phyloP scores from a whole-genome alignment of 441 rosid species.

The Adansonia rubrostipa region DNA sequence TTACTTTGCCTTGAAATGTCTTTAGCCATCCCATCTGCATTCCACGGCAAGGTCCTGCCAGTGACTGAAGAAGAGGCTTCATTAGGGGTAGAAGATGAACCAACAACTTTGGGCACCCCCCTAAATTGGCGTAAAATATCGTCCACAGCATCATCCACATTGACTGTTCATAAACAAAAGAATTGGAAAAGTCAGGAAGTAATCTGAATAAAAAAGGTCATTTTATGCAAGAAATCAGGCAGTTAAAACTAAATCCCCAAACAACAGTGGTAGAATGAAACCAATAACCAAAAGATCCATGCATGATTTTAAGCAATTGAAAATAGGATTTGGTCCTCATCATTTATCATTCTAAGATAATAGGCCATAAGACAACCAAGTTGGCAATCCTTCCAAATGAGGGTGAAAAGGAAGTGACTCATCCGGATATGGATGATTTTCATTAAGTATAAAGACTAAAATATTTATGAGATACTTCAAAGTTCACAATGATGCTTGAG shows the following conservation, averaged over 20 bases:
- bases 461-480: neutral
- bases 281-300: neutral
- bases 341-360: constrained; percentile 7
- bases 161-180: constrained; percentile 54
- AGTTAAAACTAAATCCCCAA: constrained; percentile 10
- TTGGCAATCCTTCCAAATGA: neutral
- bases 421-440: neutral
- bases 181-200: constrained; percentile 11
- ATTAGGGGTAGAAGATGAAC: constrained; percentile 50
- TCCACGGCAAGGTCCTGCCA: constrained; percentile 62
- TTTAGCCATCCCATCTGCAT: constrained; percentile 58
- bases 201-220: neutral
- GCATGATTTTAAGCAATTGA: constrained; percentile 5
- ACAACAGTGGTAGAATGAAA: neutral
- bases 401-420: neutral
- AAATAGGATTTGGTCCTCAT: neutral
- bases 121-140: constrained; percentile 90
- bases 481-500: constrained; percentile 4
- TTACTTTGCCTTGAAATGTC: constrained; percentile 28
- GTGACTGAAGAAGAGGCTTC: constrained; percentile 42
- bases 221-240: neutral
- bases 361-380: neutral
- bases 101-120: constrained; percentile 86
- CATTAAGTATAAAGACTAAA: neutral
- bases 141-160: constrained; percentile 97